These are phyloP conservation scores for Taiozyma sp. DNA, from an alignment of 1,139 yeast species.

Conservation along the genomic window DNA sequence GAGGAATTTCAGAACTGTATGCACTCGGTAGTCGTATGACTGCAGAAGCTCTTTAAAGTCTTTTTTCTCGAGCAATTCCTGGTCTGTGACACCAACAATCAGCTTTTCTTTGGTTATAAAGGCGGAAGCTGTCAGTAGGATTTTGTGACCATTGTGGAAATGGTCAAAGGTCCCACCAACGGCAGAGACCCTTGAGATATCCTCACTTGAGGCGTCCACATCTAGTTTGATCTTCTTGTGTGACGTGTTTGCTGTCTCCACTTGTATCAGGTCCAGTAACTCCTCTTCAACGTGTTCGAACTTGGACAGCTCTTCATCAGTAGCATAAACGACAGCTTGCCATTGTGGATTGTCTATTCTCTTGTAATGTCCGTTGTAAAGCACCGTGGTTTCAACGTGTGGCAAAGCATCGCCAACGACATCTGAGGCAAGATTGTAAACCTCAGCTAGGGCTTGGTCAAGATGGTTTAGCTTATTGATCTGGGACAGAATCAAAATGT, in stretches of 20 bases:
- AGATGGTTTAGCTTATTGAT: conserved; percentile 16
- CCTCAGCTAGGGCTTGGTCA: conserved; percentile 18
- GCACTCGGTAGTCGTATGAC: conserved; percentile 45
- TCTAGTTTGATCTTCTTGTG: conserved; percentile 6
- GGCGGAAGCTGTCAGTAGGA: conserved; percentile 67
- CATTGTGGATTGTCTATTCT: conserved; percentile 13
- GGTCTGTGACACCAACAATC: conserved; percentile 83
- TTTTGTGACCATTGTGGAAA: conserved; percentile 91
- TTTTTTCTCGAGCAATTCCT: conserved; percentile 67
- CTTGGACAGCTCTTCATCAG: conserved; percentile 7
- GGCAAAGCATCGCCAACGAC: conserved; percentile 6
- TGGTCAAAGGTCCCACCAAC: conserved; percentile 98
- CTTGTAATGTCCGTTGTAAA: conserved; percentile 20
- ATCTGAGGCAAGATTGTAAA: conserved; percentile 16
- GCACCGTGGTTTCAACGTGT: conserved; percentile 12
- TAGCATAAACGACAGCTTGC: conserved; percentile 12
- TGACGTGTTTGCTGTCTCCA: conserved; percentile 8
- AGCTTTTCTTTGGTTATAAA: conserved; percentile 50
- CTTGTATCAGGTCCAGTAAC: conserved; percentile 3
- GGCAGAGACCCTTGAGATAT: conserved; percentile 40
- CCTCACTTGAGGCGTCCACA: conserved; percentile 16
- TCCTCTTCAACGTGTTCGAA: conserved; percentile 12
- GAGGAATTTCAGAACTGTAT: conserved; percentile 44
- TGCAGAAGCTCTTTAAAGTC: conserved; percentile 65
- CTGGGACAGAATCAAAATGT: conserved; percentile 11